Evolutionary conservation across 2,329 filamentous ascomycete genomes (phyloP).

Genomic region (Cladophialophora exuberans): DNA sequence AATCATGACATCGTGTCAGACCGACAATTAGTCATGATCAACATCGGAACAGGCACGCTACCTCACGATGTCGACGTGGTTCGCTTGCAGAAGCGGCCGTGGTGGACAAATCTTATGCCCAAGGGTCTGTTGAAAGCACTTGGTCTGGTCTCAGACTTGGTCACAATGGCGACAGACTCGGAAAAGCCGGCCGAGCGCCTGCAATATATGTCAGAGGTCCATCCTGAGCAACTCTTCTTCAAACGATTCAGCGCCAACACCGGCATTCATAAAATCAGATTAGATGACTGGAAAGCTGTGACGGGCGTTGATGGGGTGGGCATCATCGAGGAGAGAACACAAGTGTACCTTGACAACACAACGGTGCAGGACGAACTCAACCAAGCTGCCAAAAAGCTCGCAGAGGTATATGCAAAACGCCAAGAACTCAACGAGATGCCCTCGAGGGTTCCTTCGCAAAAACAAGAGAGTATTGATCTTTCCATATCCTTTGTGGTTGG

Average conservation of each 20-base stretch:
- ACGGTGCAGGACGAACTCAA: constrained; percentile 17
- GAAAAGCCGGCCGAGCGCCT: constrained; percentile 22
- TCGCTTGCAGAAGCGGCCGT: constrained; percentile 14
- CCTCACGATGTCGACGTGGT: constrained; percentile 9
- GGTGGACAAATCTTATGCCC: constrained; percentile 27
- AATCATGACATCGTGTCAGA: constrained; percentile 21
- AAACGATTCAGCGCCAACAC: constrained; percentile 30
- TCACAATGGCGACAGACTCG: constrained; percentile 29
- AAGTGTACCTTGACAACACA: constrained; percentile 24
- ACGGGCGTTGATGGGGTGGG: constrained; percentile 7
- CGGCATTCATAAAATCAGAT: constrained; percentile 27
- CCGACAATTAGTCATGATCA: constrained; percentile 28
- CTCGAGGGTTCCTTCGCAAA: background rate
- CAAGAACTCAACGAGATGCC: constrained; percentile 3
- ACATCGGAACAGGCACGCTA: constrained; percentile 28
- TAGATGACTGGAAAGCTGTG: constrained; percentile 29
- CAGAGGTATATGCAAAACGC: constrained; percentile 21
- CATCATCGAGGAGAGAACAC: constrained; percentile 25
- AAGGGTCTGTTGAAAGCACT: constrained; percentile 23
- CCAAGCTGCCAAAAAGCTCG: constrained; percentile 19
- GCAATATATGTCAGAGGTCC: constrained; percentile 21
- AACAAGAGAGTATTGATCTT: background rate
- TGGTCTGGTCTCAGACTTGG: constrained; percentile 27
- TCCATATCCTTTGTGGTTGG: constrained; percentile 1
- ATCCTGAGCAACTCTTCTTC: constrained; percentile 26